Percentiles rank a stretch among this genome's conserved stretches.
These are phyloP conservation scores for Pholiota conissans DNA, from an alignment of 768 basidiomycete species.

Conservation along the genomic window DNA sequence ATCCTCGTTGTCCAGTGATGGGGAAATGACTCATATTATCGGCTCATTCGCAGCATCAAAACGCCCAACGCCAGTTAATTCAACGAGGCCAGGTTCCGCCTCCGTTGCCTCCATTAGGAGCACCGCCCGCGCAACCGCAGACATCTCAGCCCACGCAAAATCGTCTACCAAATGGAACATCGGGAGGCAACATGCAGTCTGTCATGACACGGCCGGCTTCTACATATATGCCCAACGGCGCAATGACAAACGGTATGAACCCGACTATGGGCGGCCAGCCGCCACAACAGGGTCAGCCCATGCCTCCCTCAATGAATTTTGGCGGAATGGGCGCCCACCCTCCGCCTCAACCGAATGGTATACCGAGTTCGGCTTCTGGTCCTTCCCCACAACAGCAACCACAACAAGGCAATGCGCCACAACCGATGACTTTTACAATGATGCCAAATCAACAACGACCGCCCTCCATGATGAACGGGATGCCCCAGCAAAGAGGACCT, in stretches of 20 bases:
- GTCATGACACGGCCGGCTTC: constrained; percentile 16
- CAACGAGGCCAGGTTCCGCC: constrained; percentile 3
- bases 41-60: constrained; percentile 23
- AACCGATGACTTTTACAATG: constrained; percentile 20
- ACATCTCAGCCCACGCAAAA: not conserved
- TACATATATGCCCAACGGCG: constrained; percentile 23
- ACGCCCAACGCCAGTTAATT: constrained; percentile 28
- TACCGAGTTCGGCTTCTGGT: constrained; percentile 31
- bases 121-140: constrained; percentile 18
- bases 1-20: constrained; percentile 8
- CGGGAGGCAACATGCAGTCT: constrained; percentile 7
- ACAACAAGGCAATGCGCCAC: constrained; percentile 12
- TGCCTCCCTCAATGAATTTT: constrained; percentile 22
- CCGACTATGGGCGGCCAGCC: constrained; percentile 23
- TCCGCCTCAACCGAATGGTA: constrained; percentile 41
- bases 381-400: constrained; percentile 19
- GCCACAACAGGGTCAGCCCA: constrained; percentile 6
- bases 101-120: constrained; percentile 1
- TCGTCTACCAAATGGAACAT: constrained; percentile 17
- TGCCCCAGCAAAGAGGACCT: constrained; percentile 6
- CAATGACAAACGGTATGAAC: constrained; percentile 25
- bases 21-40: constrained; percentile 4
- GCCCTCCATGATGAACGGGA: constrained; percentile 18
- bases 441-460: constrained; percentile 10
- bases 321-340: constrained; percentile 29